A percentile compares a stretch with the other conserved stretches of the same genome.
These are phyloP conservation scores for Forsythia suspensa DNA, from an alignment of 257 asterid species.

Conservation along the genomic window DNA sequence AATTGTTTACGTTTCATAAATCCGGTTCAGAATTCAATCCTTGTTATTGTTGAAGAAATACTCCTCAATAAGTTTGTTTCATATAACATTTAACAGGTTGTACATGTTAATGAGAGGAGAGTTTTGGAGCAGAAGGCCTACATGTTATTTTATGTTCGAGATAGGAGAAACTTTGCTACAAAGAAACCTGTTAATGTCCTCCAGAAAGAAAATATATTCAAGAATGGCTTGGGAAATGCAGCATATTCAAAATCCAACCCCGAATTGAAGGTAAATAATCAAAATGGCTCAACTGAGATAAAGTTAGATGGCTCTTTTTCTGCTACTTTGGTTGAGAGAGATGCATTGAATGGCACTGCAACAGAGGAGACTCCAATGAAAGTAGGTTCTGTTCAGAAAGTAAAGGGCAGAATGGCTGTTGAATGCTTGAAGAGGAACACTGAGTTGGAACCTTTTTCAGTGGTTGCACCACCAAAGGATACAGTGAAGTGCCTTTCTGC, in stretches of 20 bases:
- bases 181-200: constrained; percentile 46
- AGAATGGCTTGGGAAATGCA: constrained; percentile 43
- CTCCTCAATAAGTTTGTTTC: constrained; percentile 9
- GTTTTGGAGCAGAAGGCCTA: constrained; percentile 95
- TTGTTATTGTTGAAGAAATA: neutral
- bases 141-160: constrained; percentile 92
- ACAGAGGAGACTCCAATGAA: constrained; percentile 31
- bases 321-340: constrained; percentile 30
- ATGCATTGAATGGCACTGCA: constrained; percentile 16
- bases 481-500: constrained; percentile 24
- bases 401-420: constrained; percentile 24
- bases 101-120: constrained; percentile 73
- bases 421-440: constrained; percentile 30
- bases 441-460: constrained; percentile 20
- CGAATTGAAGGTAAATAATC: neutral
- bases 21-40: constrained; percentile 8
- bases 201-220: constrained; percentile 44
- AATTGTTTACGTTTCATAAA: neutral
- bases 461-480: constrained; percentile 30
- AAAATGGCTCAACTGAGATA: neutral
- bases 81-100: constrained; percentile 53
- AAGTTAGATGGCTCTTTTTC: neutral
- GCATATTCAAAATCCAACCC: constrained; percentile 32
- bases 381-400: constrained; percentile 14
- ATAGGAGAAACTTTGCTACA: constrained; percentile 38